A percentile compares a stretch with the other conserved stretches of the same genome.
Evolutionary conservation across 2,329 filamentous ascomycete species (phyloP).

Genomic region (Chalaropsis ovoidea): DNA sequence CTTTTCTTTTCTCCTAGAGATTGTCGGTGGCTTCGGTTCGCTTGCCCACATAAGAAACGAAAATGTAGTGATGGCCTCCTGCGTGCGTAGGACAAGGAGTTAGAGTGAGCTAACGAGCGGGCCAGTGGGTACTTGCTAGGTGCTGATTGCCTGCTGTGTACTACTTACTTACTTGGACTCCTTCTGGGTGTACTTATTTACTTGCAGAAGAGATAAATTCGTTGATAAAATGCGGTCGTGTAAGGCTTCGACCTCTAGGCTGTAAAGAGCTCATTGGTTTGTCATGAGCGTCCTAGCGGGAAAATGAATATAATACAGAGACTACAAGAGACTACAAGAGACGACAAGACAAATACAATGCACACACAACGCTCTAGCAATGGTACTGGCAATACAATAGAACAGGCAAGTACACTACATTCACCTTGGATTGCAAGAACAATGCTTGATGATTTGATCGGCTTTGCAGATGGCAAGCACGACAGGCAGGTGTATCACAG

Average conservation of each 20-base stretch:
- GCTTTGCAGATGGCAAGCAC: slow-evolving; percentile 1
- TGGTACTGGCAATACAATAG: background rate
- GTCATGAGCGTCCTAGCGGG: too few relatives aligned
- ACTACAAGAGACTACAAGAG: slow-evolving; percentile 1
- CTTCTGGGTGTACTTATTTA: background rate
- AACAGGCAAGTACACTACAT: background rate
- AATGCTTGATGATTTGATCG: background rate
- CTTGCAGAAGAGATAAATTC: background rate
- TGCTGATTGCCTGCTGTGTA: slow-evolving; percentile 1
- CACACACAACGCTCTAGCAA: too few relatives aligned
- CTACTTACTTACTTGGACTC: background rate
- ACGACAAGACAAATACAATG: background rate
- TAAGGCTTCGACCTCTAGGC: too few relatives aligned
- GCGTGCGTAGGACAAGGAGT: slow-evolving; percentile 5
- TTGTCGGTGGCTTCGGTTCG: background rate
- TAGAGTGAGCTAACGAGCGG: background rate
- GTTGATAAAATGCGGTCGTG: background rate
- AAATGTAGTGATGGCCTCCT: slow-evolving; percentile 1
- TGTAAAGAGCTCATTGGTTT: too few relatives aligned
- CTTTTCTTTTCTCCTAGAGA: background rate
- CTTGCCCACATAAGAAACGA: background rate
- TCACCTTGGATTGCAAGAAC: background rate
- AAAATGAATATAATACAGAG: background rate
- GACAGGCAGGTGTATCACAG: background rate
- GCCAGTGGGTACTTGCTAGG: background rate